Conservation (phyloP, 2,329 filamentous ascomycete genomes). For the Penicillium thymicola region DNA sequence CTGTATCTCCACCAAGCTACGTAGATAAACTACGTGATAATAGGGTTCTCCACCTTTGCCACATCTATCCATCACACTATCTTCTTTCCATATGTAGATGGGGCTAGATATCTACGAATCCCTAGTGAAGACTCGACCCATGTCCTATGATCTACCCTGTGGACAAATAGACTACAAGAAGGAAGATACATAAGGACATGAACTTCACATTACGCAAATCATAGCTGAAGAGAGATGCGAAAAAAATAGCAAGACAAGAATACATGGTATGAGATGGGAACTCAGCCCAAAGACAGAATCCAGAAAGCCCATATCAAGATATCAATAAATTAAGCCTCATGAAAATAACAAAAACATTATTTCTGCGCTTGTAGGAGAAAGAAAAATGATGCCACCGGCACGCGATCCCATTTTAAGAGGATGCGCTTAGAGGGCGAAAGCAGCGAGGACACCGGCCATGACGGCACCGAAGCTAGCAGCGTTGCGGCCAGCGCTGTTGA, state of each 20-base stretch:
- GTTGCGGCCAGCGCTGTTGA: slow-evolving; percentile 33
- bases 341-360: slow-evolving; percentile 4
- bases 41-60: too few relatives aligned
- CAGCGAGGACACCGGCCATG: slow-evolving; percentile 34
- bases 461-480: slow-evolving; percentile 35
- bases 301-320: neutral
- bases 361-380: slow-evolving; percentile 1
- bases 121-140: neutral
- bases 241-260: neutral
- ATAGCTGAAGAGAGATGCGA: slow-evolving; percentile 2
- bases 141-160: neutral
- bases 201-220: slow-evolving; percentile 12
- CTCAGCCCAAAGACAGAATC: neutral
- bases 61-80: too few relatives aligned
- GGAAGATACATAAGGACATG: slow-evolving; percentile 6
- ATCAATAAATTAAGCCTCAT: slow-evolving; percentile 4
- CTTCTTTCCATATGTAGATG: neutral
- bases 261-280: slow-evolving; percentile 5
- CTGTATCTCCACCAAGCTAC: too few relatives aligned
- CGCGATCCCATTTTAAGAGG: neutral
- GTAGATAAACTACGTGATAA: neutral
- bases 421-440: slow-evolving; percentile 34
- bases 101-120: neutral
- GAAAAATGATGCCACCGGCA: neutral
- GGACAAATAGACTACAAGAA: neutral